Percentiles rank a stretch among this genome's conserved stretches.
Evolutionary conservation across 169 alveolate species (phyloP).

Genomic region (Eimeria zaria): DNA sequence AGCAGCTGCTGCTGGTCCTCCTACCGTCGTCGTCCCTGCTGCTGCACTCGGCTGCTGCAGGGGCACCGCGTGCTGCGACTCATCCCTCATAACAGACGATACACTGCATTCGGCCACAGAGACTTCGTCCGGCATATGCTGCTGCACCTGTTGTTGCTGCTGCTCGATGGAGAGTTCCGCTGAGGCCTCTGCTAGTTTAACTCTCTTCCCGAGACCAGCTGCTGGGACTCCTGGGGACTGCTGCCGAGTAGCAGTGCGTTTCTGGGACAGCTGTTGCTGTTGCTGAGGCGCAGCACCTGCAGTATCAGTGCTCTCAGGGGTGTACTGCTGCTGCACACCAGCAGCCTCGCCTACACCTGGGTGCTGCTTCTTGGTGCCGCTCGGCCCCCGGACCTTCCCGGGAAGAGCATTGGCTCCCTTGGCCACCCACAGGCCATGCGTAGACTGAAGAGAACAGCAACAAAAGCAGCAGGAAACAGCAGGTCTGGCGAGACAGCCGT

Average conservation of each 20-base stretch:
- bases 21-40: background rate
- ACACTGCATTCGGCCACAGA: slow-evolving; percentile 61
- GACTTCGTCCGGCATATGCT: slow-evolving; percentile 59
- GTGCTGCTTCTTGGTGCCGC: slow-evolving; percentile 39
- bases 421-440: slow-evolving; percentile 55
- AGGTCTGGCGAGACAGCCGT: background rate
- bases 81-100: slow-evolving; percentile 9
- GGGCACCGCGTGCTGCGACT: slow-evolving; percentile 35
- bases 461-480: slow-evolving; percentile 9
- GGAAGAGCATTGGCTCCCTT: slow-evolving; percentile 8
- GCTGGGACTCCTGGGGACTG: slow-evolving; percentile 57
- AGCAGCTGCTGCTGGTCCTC: slow-evolving; percentile 28
- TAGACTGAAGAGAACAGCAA: slow-evolving; percentile 45
- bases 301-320: slow-evolving; percentile 7
- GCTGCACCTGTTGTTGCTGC: slow-evolving; percentile 60
- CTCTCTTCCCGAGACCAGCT: slow-evolving; percentile 43
- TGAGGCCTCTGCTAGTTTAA: slow-evolving; percentile 5
- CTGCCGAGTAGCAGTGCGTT: slow-evolving; percentile 48
- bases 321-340: slow-evolving; percentile 56
- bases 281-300: slow-evolving; percentile 33
- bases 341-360: slow-evolving; percentile 62
- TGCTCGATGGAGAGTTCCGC: slow-evolving; percentile 45
- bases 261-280: slow-evolving; percentile 41
- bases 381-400: slow-evolving; percentile 10
- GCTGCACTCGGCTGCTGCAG: slow-evolving; percentile 34